Evolutionary conservation across 331 rosid genomes (phyloP).

Genomic region (Prunus yedoensis): DNA sequence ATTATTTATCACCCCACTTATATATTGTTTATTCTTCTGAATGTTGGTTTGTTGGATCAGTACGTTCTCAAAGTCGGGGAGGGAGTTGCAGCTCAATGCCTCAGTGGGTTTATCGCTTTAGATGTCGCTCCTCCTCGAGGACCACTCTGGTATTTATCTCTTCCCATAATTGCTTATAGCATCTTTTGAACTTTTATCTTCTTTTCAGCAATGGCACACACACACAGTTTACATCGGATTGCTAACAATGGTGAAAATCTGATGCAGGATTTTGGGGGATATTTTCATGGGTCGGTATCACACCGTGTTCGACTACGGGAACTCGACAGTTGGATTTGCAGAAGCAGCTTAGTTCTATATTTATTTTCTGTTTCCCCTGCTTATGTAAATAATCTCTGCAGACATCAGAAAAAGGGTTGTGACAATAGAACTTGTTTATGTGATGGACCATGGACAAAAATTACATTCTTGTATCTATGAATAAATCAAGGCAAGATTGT

Average conservation of each 20-base stretch:
- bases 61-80: slow-evolving; percentile 57
- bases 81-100: slow-evolving; percentile 54
- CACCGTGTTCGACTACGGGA: slow-evolving; percentile 57
- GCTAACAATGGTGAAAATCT: slow-evolving; percentile 14
- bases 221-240: neutral
- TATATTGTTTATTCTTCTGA: neutral
- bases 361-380: neutral
- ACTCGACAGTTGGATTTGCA: slow-evolving; percentile 49
- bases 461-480: slow-evolving; percentile 1
- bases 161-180: slow-evolving; percentile 13
- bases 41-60: slow-evolving; percentile 32
- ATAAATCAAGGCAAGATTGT: slow-evolving; percentile 13
- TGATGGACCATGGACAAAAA: neutral
- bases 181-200: slow-evolving; percentile 6
- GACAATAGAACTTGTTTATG: slow-evolving; percentile 1
- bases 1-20: neutral
- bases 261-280: slow-evolving; percentile 60
- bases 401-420: neutral
- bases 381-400: neutral
- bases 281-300: slow-evolving; percentile 58
- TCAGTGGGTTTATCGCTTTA: slow-evolving; percentile 56
- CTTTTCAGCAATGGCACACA: neutral
- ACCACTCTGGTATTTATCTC: slow-evolving; percentile 50
- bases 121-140: slow-evolving; percentile 60
- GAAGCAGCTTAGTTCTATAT: slow-evolving; percentile 37